Conservation (phyloP, 176 grass and related monocot genomes). For the Musa itinerans region DNA sequence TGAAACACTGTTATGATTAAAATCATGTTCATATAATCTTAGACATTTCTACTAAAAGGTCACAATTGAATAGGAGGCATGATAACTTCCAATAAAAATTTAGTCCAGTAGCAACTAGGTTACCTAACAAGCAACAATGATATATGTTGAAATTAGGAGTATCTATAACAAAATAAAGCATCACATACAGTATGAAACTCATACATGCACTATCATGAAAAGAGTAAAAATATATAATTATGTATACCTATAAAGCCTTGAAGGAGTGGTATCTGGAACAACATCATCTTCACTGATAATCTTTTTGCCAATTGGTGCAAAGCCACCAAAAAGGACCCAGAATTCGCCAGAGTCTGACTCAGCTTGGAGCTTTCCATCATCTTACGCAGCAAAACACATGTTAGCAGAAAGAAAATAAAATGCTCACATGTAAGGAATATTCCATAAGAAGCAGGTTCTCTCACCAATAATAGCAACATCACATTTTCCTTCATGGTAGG, state of each 20-base stretch:
- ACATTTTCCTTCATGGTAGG: constrained; percentile 7
- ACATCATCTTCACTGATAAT: constrained; percentile 1
- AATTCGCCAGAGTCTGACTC: not conserved
- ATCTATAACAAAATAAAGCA: too few relatives aligned
- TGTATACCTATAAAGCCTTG: constrained; percentile 5
- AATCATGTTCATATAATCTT: too few relatives aligned
- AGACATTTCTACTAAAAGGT: too few relatives aligned
- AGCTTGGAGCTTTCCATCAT: constrained; percentile 9
- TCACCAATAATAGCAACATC: constrained; percentile 12
- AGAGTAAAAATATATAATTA: not conserved
- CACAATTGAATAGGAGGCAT: too few relatives aligned
- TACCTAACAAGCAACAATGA: too few relatives aligned
- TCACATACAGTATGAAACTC: too few relatives aligned
- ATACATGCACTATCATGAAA: too few relatives aligned
- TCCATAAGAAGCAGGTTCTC: not conserved
- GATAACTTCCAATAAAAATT: too few relatives aligned
- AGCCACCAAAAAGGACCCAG: too few relatives aligned
- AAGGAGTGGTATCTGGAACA: not conserved
- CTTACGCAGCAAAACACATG: not conserved
- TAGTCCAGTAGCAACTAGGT: too few relatives aligned
- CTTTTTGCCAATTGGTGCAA: not conserved
- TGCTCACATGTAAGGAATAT: not conserved
- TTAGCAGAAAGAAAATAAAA: not conserved
- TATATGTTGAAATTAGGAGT: too few relatives aligned
- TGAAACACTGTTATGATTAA: too few relatives aligned